Evolutionary conservation across 1,284 basidiomycete species (phyloP).

Genomic region (Paramarasmius palmivorus): DNA sequence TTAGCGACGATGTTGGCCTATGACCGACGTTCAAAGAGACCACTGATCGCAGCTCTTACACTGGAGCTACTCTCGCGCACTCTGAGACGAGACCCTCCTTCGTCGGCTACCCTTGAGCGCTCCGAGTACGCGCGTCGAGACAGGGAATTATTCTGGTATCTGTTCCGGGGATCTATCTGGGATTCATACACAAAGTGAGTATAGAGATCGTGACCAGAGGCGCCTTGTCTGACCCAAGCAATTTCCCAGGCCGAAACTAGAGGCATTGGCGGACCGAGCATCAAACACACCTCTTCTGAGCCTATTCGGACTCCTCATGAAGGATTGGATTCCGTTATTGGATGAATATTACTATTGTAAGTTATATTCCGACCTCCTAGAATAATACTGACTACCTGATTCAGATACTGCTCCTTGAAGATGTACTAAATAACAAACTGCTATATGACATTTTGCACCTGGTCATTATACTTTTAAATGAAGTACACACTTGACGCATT

Average conservation of each 20-base stretch:
- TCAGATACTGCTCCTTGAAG: constrained; percentile 55
- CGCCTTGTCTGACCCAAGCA: constrained; percentile 4
- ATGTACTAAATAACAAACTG: constrained; percentile 12
- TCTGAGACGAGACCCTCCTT: constrained; percentile 62
- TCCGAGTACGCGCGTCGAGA: constrained; percentile 83
- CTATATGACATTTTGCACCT: too few relatives aligned
- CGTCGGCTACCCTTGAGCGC: constrained; percentile 66
- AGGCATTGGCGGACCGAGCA: constrained; percentile 58
- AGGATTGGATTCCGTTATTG: constrained; percentile 92
- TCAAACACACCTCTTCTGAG: constrained; percentile 73
- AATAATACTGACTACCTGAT: constrained; percentile 7
- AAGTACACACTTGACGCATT: too few relatives aligned
- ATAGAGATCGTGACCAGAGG: neutral
- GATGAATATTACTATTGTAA: constrained; percentile 95
- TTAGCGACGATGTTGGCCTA: constrained; percentile 40
- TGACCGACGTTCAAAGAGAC: constrained; percentile 42
- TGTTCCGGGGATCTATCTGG: constrained; percentile 90
- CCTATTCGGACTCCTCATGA: constrained; percentile 74
- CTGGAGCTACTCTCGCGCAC: constrained; percentile 69
- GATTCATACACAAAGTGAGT: constrained; percentile 76
- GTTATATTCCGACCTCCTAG: constrained; percentile 31
- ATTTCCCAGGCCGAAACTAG: constrained; percentile 68
- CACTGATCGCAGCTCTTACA: constrained; percentile 56
- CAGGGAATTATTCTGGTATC: constrained; percentile 81
- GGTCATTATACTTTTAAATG: too few relatives aligned